Evolutionary conservation across 805 yeast genomes (phyloP), one percentile per base, ranked within the genome.

Genomic region (Metschnikowia lachancei): DNA sequence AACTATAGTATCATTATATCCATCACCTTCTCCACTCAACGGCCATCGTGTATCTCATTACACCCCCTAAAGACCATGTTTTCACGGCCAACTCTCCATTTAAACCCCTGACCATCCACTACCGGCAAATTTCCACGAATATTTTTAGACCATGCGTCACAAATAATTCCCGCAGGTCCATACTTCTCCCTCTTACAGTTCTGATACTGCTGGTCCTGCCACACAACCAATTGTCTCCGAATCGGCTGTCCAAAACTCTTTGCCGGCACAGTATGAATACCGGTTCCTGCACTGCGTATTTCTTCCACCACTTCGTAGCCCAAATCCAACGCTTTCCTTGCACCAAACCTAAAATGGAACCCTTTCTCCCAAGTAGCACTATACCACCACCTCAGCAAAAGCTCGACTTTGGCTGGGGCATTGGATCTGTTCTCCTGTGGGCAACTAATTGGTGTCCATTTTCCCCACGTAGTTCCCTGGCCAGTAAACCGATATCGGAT

Each of bases 191-290:
- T 42, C 9, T 6, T 19, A 29, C 45, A 42, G 10, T 13, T 42
- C 17, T 19, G 45, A n/a, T 9, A 20, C 20, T 42, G 45, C 11
- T 42, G 45, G 10, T 26, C 36, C 17, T 42, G 45, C 40, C 36
- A 42, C 6, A 35, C 18, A 12, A 42, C 13, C 17, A 28, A 14
- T 20, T 42, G 45, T 11, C 36, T 34, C 9, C 39, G 29, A n/a
- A 35, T 29, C 13, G 35, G 17, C 40, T 42, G 45, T 19, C 45
- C 45, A 20, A n/a, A 29, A 22, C 36, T 20, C 5, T n/a, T 12
- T 19, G 20, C 40, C 13, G 45, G 45, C 2, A 42, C 31, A 3
- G 19, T 12, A 20, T 42, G 30, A 14, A 13, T 12, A 10, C 38
- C 44, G 16, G 3, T 2, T 11, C 29, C 40, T 14, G 24, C 14